These are phyloP conservation scores for Ganoderma leucocontextum DNA, from an alignment of 1,284 basidiomycete species.

Conservation along the genomic window DNA sequence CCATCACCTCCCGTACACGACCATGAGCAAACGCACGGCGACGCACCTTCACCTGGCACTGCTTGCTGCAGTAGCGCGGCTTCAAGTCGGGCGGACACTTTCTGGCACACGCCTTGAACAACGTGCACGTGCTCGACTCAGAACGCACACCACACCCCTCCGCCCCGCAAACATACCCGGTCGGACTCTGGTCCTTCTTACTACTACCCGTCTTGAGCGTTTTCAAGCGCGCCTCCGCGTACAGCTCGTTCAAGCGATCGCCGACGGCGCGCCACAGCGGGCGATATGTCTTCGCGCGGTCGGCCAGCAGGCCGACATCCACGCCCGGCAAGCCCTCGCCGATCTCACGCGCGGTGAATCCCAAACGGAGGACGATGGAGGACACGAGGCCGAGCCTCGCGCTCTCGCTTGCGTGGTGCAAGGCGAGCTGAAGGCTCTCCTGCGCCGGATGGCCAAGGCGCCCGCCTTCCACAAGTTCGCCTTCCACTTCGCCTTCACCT, in stretches of 20 bases:
- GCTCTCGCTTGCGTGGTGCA: conserved; percentile 24
- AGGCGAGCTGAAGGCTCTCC: conserved; percentile 12
- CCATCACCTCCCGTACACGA: background rate
- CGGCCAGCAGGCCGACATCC: conserved; percentile 8
- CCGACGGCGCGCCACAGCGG: conserved; percentile 21
- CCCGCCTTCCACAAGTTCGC: no score
- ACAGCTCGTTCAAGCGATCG: conserved; percentile 14
- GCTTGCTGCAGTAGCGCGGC: background rate
- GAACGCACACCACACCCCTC: background rate
- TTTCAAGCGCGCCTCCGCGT: conserved; percentile 16
- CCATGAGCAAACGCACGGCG: background rate
- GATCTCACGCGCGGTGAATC: conserved; percentile 13
- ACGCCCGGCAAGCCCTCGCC: conserved; percentile 14
- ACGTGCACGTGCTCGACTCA: background rate
- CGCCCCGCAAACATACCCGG: background rate
- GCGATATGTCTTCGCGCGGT: conserved; percentile 13
- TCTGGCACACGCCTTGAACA: background rate
- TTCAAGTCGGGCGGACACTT: background rate
- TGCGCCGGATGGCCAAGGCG: conserved; percentile 8
- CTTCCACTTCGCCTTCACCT: conserved; percentile 1
- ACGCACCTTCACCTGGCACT: conserved; percentile 1
- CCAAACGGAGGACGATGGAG: conserved; percentile 14
- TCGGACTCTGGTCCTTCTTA: no score
- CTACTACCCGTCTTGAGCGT: background rate
- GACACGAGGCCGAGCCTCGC: conserved; percentile 23